phyloP scores from a whole-genome alignment of 2,329 filamentous ascomycete species.

The Bipolaris zeicola region DNA sequence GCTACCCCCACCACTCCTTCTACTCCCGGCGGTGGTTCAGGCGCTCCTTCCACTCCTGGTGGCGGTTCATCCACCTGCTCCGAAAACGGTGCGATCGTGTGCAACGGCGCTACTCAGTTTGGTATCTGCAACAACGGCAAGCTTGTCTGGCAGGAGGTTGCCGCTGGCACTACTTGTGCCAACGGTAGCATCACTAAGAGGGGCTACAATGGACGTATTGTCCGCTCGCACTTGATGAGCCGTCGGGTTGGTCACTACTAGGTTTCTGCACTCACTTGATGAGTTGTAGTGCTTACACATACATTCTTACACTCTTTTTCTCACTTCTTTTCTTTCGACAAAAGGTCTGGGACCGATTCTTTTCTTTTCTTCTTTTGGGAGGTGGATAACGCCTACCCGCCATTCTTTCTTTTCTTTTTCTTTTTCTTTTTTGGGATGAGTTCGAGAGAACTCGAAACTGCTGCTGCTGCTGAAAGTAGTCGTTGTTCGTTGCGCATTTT shows the following conservation, averaged over 20 bases:
- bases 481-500: too few relatives aligned
- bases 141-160: constrained; percentile 50
- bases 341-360: constrained; percentile 18
- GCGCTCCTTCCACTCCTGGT: constrained; percentile 15
- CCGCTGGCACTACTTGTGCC: constrained; percentile 52
- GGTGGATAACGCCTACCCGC: too few relatives aligned
- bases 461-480: too few relatives aligned
- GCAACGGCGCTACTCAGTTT: constrained; percentile 50
- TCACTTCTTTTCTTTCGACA: constrained; percentile 5
- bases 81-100: constrained; percentile 47
- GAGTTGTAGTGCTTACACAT: background rate
- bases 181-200: constrained; percentile 49
- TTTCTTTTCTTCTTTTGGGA: background rate
- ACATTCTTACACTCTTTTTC: constrained; percentile 16
- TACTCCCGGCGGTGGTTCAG: background rate
- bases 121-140: constrained; percentile 52
- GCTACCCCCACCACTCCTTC: constrained; percentile 22
- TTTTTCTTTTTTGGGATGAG: too few relatives aligned
- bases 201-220: constrained; percentile 39
- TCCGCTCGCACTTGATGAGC: constrained; percentile 28
- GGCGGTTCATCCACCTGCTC: constrained; percentile 30
- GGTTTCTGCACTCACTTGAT: background rate
- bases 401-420: too few relatives aligned
- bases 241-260: constrained; percentile 9
- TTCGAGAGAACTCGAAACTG: too few relatives aligned